Evolutionary conservation across 345 rosid genomes (phyloP).

Genomic region (Citrus inodora): DNA sequence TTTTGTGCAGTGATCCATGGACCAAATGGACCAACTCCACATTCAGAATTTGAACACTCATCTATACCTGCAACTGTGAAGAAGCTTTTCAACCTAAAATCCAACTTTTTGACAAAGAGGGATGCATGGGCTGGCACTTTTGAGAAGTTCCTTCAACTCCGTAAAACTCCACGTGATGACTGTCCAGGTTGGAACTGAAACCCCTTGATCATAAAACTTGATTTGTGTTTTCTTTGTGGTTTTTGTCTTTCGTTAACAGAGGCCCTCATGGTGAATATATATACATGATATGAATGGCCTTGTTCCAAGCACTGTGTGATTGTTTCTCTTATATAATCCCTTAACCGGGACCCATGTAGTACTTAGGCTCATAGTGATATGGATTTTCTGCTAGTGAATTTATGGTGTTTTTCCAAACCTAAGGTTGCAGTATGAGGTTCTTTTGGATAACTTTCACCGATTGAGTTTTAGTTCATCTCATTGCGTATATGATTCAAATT

Average conservation of each 20-base stretch:
- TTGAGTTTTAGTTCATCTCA: not conserved
- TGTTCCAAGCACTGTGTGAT: not conserved
- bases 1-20: slow-evolving; percentile 71
- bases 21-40: slow-evolving; percentile 78
- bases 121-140: slow-evolving; percentile 99
- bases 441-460: not conserved
- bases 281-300: not conserved
- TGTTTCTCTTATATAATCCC: not conserved
- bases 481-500: not conserved
- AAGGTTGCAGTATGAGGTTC: not conserved
- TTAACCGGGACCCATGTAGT: not conserved
- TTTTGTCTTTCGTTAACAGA: not conserved
- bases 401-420: not conserved
- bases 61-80: slow-evolving; percentile 96
- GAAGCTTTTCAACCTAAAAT: slow-evolving; percentile 86
- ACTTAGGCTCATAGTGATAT: not conserved
- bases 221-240: not conserved
- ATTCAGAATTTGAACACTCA: slow-evolving; percentile 89
- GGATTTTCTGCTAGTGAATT: not conserved
- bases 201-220: not conserved
- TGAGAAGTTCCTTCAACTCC: slow-evolving; percentile 66
- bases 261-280: not conserved
- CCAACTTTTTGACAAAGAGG: slow-evolving; percentile 88
- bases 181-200: slow-evolving; percentile 74
- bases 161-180: slow-evolving; percentile 80